Percentiles rank a stretch among this genome's conserved stretches.
These are phyloP conservation scores for Hyaloscypha bicolor DNA, from an alignment of 495 filamentous ascomycete species.

Conservation along the genomic window DNA sequence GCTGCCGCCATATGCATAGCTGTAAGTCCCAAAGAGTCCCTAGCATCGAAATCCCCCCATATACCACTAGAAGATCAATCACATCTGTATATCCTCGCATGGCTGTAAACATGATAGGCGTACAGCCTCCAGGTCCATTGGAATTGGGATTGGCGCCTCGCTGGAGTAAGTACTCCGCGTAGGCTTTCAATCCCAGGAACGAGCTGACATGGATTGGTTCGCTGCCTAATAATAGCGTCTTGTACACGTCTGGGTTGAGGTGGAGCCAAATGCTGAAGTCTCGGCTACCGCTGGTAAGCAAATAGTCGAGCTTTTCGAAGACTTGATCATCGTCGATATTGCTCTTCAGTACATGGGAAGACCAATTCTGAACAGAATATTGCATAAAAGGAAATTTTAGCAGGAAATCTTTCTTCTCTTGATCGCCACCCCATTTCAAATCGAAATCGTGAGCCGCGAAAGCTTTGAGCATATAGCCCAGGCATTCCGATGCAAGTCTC, in stretches of 20 bases:
- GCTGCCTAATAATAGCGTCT: background rate
- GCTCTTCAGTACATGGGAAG: constrained; percentile 27
- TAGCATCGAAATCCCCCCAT: too few relatives aligned
- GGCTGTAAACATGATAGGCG: too few relatives aligned
- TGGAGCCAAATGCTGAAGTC: constrained; percentile 12
- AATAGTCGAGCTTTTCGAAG: constrained; percentile 5
- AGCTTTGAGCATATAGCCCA: constrained; percentile 1
- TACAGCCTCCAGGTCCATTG: too few relatives aligned
- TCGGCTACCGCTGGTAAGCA: constrained; percentile 4
- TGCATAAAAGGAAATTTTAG: constrained; percentile 34
- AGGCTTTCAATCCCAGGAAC: constrained; percentile 6
- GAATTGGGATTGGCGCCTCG: background rate
- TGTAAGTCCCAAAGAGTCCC: too few relatives aligned
- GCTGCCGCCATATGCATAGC: too few relatives aligned
- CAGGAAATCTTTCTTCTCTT: constrained; percentile 2
- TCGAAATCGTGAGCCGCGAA: too few relatives aligned
- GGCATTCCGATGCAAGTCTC: background rate
- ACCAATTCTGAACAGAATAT: constrained; percentile 37
- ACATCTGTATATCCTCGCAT: too few relatives aligned
- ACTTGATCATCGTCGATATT: constrained; percentile 11
- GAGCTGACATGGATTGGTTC: constrained; percentile 18
- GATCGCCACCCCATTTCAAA: too few relatives aligned
- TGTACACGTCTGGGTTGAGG: background rate
- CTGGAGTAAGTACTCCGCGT: constrained; percentile 13
- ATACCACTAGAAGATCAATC: too few relatives aligned